Conservation (phyloP, 768 basidiomycete genomes). For the Gloeostereum incarnatum region DNA sequence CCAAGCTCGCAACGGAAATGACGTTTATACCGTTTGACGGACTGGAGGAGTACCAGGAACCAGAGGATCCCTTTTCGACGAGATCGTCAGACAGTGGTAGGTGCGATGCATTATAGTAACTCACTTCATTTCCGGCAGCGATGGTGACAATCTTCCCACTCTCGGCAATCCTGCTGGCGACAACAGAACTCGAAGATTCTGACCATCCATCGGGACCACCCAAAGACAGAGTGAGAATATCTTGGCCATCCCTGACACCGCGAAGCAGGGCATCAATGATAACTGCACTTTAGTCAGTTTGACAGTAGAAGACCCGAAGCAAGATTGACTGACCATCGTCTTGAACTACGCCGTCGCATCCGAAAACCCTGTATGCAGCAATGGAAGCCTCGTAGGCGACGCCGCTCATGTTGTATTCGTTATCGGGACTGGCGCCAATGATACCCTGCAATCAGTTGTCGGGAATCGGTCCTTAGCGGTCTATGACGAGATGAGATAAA, state of each 20-base stretch:
- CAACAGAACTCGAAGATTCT: slow-evolving; percentile 38
- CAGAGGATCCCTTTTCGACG: no score
- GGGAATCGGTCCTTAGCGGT: no score
- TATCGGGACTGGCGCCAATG: slow-evolving; percentile 51
- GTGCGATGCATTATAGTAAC: no score
- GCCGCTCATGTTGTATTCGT: slow-evolving; percentile 58
- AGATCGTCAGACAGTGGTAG: no score
- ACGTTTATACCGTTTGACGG: slow-evolving; percentile 46
- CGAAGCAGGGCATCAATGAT: slow-evolving; percentile 40
- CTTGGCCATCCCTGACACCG: slow-evolving; percentile 41
- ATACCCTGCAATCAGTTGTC: no score
- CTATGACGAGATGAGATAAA: slow-evolving; percentile 9
- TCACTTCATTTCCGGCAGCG: slow-evolving; percentile 46
- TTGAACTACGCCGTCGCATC: no score
- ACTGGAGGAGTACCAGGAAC: slow-evolving; percentile 47
- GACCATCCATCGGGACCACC: slow-evolving; percentile 62
- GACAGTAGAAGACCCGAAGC: not conserved
- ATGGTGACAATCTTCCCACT: slow-evolving; percentile 55
- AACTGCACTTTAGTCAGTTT: slow-evolving; percentile 10
- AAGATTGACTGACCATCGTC: no score
- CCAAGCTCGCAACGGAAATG: slow-evolving; percentile 47
- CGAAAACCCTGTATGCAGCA: slow-evolving; percentile 49
- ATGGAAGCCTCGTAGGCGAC: slow-evolving; percentile 59
- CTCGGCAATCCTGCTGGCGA: slow-evolving; percentile 45
- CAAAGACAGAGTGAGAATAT: slow-evolving; percentile 60